Evolutionary conservation across 1,284 basidiomycete species (phyloP).

Genomic region (Rhizoctonia solani): DNA sequence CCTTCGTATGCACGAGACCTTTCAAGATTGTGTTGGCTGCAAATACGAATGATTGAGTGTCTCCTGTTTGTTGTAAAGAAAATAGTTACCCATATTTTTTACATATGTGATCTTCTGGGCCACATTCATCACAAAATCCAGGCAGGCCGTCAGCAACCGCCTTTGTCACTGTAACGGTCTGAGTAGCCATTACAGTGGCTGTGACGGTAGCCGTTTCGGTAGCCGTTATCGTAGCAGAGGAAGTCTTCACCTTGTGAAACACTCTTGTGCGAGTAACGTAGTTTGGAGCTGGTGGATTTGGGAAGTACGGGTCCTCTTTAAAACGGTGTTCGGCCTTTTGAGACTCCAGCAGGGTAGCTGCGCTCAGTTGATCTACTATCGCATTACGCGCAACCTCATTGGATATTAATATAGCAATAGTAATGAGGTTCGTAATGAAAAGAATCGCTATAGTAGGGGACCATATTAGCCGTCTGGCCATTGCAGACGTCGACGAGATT

Average conservation of each 20-base stretch:
- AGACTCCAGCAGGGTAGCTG: slow-evolving; percentile 3
- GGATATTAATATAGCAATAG: slow-evolving; percentile 21
- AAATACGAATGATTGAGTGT: background rate
- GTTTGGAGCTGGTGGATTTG: slow-evolving; percentile 30
- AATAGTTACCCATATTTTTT: slow-evolving; percentile 38
- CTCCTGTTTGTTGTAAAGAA: background rate
- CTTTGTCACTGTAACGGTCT: slow-evolving; percentile 11
- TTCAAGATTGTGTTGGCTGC: slow-evolving; percentile 38
- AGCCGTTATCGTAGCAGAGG: slow-evolving; percentile 29
- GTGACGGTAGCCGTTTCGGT: slow-evolving; percentile 31
- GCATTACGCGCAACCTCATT: slow-evolving; percentile 32
- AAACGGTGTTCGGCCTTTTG: slow-evolving; percentile 13
- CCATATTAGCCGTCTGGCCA: slow-evolving; percentile 26
- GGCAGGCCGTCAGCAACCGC: background rate
- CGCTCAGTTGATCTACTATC: slow-evolving; percentile 21
- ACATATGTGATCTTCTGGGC: slow-evolving; percentile 38
- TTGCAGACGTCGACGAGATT: background rate
- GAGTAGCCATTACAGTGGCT: slow-evolving; percentile 5
- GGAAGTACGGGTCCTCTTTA: slow-evolving; percentile 15
- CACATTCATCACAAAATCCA: slow-evolving; percentile 38
- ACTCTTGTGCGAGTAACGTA: slow-evolving; percentile 36
- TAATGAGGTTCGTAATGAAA: slow-evolving; percentile 16
- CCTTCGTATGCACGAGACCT: slow-evolving; percentile 39
- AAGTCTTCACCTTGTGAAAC: slow-evolving; percentile 11
- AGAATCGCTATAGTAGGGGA: slow-evolving; percentile 20